Percentiles rank a stretch among this genome's conserved stretches.
Conservation (phyloP, 352 stramenopile species). For the Pythium aristosporum region DNA sequence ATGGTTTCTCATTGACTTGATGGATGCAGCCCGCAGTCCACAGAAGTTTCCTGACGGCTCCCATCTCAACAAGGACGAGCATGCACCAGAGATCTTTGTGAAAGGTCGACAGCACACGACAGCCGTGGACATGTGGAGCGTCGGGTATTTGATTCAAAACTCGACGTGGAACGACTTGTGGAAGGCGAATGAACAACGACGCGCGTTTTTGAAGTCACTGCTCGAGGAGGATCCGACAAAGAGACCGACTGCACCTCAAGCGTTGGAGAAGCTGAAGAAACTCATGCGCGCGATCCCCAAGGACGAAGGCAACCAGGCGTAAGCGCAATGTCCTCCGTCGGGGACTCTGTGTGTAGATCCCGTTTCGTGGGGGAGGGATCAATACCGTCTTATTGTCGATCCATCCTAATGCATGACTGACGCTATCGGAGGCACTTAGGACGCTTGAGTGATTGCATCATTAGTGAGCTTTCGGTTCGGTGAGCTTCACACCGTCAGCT, state of each 20-base stretch:
- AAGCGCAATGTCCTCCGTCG: too few relatives aligned
- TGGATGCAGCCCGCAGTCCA: slow-evolving; percentile 7
- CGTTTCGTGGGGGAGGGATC: too few relatives aligned
- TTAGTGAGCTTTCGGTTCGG: too few relatives aligned
- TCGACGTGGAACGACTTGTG: background rate
- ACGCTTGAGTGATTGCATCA: too few relatives aligned
- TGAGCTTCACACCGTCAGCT: too few relatives aligned
- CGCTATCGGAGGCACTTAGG: too few relatives aligned
- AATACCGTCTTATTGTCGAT: too few relatives aligned
- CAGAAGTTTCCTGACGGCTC: background rate
- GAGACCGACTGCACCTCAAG: background rate
- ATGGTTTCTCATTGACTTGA: slow-evolving; percentile 17
- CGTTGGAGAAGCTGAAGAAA: background rate
- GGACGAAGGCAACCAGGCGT: too few relatives aligned
- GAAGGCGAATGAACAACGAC: background rate
- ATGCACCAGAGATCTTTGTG: slow-evolving; percentile 19
- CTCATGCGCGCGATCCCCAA: background rate
- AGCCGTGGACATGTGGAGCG: slow-evolving; percentile 13
- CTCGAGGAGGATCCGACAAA: background rate
- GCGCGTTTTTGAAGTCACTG: background rate
- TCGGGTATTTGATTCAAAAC: slow-evolving; percentile 9
- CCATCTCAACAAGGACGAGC: background rate
- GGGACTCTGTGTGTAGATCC: too few relatives aligned
- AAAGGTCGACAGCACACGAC: slow-evolving; percentile 8
- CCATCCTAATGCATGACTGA: too few relatives aligned